Conservation (phyloP, 225 moss, liverwort and hornwort species). For the Asterella californica region DNA sequence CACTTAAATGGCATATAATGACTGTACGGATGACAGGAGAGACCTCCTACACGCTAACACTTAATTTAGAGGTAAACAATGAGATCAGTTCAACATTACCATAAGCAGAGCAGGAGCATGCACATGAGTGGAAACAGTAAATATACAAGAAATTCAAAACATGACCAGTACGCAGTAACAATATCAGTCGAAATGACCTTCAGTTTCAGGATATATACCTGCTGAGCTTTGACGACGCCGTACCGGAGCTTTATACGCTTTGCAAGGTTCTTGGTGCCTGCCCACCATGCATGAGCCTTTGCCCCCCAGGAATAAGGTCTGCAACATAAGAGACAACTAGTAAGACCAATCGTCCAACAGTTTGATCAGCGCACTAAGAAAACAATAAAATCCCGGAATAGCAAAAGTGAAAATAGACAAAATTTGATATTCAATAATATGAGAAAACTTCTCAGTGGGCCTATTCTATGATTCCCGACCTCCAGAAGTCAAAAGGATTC, state of each 20-base stretch:
- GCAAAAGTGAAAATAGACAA: no score
- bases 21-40: not conserved
- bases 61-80: no score
- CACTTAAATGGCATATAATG: not conserved
- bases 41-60: not conserved
- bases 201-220: not conserved
- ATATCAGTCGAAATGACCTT: not conserved
- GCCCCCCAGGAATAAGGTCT: slow-evolving; percentile 20
- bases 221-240: slow-evolving; percentile 33
- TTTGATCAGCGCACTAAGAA: no score
- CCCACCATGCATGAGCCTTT: slow-evolving; percentile 49
- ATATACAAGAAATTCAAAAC: no score
- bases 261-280: slow-evolving; percentile 59
- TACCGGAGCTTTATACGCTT: slow-evolving; percentile 70
- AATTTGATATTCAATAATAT: no score
- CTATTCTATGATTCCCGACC: no score
- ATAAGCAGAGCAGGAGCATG: not conserved
- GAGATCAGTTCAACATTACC: not conserved
- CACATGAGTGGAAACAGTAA: not conserved
- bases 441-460: no score
- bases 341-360: no score
- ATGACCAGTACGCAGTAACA: not conserved
- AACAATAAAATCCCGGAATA: no score
- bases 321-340: not conserved
- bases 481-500: not conserved